Evolutionary conservation across 2,329 filamentous ascomycete species (phyloP).

Genomic region (Neonectria hederae): DNA sequence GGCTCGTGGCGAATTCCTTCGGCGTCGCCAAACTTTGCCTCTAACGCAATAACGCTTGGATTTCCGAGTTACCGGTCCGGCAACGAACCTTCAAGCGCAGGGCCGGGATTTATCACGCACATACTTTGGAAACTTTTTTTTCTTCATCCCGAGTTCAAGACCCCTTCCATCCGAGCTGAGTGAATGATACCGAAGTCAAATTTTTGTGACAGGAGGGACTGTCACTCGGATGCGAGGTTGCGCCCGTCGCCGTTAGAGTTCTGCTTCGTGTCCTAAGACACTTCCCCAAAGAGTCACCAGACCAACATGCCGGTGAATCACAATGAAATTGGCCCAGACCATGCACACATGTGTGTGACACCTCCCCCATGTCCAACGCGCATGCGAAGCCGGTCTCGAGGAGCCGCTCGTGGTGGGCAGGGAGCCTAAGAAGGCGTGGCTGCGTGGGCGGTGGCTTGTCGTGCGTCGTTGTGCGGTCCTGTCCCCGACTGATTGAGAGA

Average conservation of each 20-base stretch:
- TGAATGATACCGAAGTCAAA: not conserved
- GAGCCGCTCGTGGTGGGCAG: conserved; percentile 21
- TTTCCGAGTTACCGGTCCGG: conserved; percentile 10
- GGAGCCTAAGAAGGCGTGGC: conserved; percentile 6
- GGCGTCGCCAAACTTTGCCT: conserved; percentile 5
- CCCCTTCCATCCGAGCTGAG: not conserved
- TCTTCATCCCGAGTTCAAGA: not conserved
- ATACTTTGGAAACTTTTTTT: not conserved
- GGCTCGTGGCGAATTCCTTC: conserved; percentile 9
- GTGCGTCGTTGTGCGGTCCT: conserved; percentile 15
- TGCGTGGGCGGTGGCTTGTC: conserved; percentile 17
- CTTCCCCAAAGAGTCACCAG: not conserved
- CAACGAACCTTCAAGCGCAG: conserved; percentile 7
- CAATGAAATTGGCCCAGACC: not conserved
- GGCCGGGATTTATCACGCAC: conserved; percentile 1
- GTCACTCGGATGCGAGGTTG: too few species aligned
- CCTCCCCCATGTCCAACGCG: conserved; percentile 13
- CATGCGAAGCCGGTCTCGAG: conserved; percentile 11
- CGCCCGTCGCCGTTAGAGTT: too few species aligned
- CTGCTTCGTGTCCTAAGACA: conserved; percentile 9
- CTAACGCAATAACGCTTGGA: conserved; percentile 12
- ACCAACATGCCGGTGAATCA: conserved; percentile 8
- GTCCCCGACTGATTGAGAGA: conserved; percentile 22
- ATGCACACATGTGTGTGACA: conserved; percentile 19
- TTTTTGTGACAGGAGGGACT: too few species aligned